phyloP scores from a whole-genome alignment of 352 stramenopile genomes.

The Pythium insidiosum region DNA sequence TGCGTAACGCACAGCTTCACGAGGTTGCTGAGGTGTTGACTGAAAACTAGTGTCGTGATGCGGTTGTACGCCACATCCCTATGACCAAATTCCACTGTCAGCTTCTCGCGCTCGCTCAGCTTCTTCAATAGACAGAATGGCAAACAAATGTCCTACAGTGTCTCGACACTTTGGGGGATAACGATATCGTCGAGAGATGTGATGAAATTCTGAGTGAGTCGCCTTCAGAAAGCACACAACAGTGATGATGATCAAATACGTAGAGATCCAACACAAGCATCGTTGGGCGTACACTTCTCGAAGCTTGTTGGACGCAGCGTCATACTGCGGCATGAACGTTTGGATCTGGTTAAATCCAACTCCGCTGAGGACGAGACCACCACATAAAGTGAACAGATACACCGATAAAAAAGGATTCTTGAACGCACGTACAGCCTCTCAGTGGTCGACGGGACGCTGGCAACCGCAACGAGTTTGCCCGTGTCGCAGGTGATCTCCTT shows the following conservation, averaged over 20 bases:
- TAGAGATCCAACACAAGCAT: background rate
- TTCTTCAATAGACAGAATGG: background rate
- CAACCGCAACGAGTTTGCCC: background rate
- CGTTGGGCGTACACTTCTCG: background rate
- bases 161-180: background rate
- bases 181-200: background rate
- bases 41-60: too few relatives aligned
- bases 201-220: background rate
- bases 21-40: too few relatives aligned
- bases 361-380: background rate
- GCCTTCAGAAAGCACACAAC: background rate
- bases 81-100: background rate
- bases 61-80: background rate
- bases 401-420: background rate
- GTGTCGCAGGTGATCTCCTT: background rate
- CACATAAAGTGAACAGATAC: too few relatives aligned
- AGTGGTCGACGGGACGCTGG: background rate
- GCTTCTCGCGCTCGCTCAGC: too few relatives aligned
- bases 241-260: background rate
- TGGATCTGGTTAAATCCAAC: background rate
- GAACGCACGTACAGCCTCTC: background rate
- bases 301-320: background rate
- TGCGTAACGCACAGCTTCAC: too few relatives aligned
- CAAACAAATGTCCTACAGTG: background rate
- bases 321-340: background rate